These are phyloP conservation scores for Rugosomyces carneus DNA, from an alignment of 1,284 basidiomycete species.

Conservation along the genomic window DNA sequence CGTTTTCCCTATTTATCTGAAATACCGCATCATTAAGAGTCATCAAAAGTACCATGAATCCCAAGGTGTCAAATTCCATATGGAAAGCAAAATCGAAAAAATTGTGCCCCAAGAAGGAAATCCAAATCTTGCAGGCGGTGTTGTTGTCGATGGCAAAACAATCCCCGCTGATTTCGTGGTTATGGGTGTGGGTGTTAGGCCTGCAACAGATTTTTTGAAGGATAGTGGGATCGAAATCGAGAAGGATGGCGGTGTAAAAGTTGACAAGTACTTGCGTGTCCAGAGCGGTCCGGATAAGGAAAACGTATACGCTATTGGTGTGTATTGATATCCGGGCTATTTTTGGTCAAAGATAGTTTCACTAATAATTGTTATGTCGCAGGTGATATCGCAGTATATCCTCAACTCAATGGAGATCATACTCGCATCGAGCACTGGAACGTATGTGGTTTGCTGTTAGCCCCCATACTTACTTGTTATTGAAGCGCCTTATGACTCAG, in stretches of 20 bases:
- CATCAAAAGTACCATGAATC: too few species aligned
- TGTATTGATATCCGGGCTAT: slow-evolving; percentile 15
- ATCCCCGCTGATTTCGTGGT: slow-evolving; percentile 78
- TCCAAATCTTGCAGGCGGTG: slow-evolving; percentile 43
- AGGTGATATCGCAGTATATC: slow-evolving; percentile 85
- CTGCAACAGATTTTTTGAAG: slow-evolving; percentile 81
- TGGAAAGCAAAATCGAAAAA: slow-evolving; percentile 69
- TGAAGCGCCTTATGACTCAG: slow-evolving; percentile 24
- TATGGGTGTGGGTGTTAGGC: slow-evolving; percentile 86
- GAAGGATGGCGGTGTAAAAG: slow-evolving; percentile 75
- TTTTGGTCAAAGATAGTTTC: not conserved
- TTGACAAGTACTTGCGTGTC: slow-evolving; percentile 77
- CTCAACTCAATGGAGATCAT: slow-evolving; percentile 51
- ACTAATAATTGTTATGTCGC: not conserved
- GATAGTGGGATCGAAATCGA: slow-evolving; percentile 65
- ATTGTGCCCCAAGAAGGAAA: slow-evolving; percentile 57
- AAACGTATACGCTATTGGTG: slow-evolving; percentile 82
- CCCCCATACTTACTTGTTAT: not conserved
- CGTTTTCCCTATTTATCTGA: slow-evolving; percentile 7
- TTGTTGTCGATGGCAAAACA: slow-evolving; percentile 67
- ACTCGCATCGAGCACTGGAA: slow-evolving; percentile 90
- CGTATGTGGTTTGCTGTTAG: slow-evolving; percentile 34
- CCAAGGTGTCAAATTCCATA: slow-evolving; percentile 82
- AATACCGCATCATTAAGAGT: slow-evolving; percentile 36
- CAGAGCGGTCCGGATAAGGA: slow-evolving; percentile 36